A percentile compares a stretch with the other conserved stretches of the same genome.
phyloP scores from a whole-genome alignment of 495 filamentous ascomycete genomes.

The Hamigera avellanea region DNA sequence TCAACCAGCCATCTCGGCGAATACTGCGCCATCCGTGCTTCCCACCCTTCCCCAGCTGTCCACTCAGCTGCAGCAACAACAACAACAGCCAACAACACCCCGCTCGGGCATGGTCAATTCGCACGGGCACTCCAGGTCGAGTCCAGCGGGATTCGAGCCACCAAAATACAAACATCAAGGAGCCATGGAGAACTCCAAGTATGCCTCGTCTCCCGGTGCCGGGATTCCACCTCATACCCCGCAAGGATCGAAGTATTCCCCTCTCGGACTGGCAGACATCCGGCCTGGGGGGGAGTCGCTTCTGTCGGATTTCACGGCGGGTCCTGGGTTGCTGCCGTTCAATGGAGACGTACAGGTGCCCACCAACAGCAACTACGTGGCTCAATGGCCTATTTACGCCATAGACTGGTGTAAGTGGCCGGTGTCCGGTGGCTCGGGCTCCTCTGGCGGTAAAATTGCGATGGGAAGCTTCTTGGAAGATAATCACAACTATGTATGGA shows the following conservation, averaged over 20 bases:
- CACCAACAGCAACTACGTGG: conserved; percentile 79
- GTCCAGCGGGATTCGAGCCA: conserved; percentile 65
- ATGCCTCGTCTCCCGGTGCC: conserved; percentile 51
- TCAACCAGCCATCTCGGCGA: conserved; percentile 53
- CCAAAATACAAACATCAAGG: conserved; percentile 62
- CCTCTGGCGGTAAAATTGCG: conserved; percentile 80
- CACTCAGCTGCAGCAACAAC: conserved; percentile 19
- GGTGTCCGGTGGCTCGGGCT: conserved; percentile 49
- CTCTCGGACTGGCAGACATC: conserved; percentile 84
- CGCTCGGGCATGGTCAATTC: conserved; percentile 54
- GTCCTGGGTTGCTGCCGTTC: conserved; percentile 23
- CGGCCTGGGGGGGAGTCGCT: conserved; percentile 65
- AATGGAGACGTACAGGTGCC: conserved; percentile 40
- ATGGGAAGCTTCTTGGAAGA: conserved; percentile 95
- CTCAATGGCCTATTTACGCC: conserved; percentile 90
- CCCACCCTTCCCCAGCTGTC: conserved; percentile 58
- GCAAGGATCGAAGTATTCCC: conserved; percentile 68
- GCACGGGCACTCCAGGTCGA: conserved; percentile 70
- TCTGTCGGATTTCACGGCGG: conserved; percentile 51
- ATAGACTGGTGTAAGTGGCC: conserved; percentile 99
- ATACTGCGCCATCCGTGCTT: conserved; percentile 56
- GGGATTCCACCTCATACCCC: conserved; percentile 59
- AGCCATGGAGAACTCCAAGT: conserved; percentile 53
- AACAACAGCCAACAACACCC: conserved; percentile 51
- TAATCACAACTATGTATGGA: conserved; percentile 85